Evolutionary conservation across 768 basidiomycete species (phyloP), one percentile per base, ranked within the genome.

Genomic region (Suillus placidus): DNA sequence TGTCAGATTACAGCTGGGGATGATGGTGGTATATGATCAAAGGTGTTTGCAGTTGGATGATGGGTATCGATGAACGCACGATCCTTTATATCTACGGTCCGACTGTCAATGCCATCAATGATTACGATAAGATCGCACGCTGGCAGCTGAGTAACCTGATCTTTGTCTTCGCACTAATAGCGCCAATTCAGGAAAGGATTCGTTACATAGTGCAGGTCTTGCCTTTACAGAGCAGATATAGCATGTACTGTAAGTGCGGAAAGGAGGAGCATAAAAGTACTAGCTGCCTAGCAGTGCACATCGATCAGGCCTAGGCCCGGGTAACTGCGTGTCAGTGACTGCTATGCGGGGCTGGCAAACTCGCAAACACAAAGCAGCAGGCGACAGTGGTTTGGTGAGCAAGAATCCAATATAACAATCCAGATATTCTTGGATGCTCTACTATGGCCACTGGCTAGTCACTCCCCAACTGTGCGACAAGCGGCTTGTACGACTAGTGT

Each of bases 61-160:
- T 37, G n/a, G 13, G 13, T 26, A 20, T 30, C n/a, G 61, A 63
- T 51, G 60, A 49, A 34, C 13, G 32, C 10, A 16, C 6, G 49
- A n/a, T 20, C n/a, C 16, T 38, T 38, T 58, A 58, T 58, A 58
- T 9, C 12, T 32, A 30, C 43, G 3, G 35, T 1, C 23, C 16
- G 26, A 26, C 26, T 26, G 26, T 26, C 26, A 26, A 26, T 26
- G 23, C 34, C 45, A 12, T 45, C 43, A 49, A 23, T 14, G 37
- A 58, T 38, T 40, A 42, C 38, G 58, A 60, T 42, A 60, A 42
- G 58, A 60, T 60, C 38, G 4, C 56, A 16, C 30, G 18, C 14
- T 57, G 56, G n/a, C n/a, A n/a, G n/a, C 56, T 57, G 37, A 38
- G 35, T 52, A 52, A 35, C 34, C 13, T 16, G 7, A 4, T 43